These are phyloP conservation scores for Cocos nucifera DNA, from an alignment of 176 grass and related monocot genomes.

Conservation along the genomic window DNA sequence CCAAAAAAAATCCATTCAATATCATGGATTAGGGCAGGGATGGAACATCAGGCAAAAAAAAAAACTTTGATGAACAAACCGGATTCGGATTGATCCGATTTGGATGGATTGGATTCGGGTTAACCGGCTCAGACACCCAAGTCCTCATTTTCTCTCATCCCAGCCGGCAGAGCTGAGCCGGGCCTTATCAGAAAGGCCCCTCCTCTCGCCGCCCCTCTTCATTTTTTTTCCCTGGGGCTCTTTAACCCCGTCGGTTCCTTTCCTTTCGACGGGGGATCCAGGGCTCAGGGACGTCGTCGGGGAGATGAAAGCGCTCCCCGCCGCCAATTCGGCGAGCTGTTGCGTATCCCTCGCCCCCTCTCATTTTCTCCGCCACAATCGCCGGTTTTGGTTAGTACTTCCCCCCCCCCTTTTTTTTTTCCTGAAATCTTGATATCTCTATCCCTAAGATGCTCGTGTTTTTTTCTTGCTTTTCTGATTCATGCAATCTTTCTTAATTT, in stretches of 20 bases:
- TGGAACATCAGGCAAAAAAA: too few species aligned
- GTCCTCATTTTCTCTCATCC: too few species aligned
- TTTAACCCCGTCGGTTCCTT: background rate
- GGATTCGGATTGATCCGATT: too few species aligned
- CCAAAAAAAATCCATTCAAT: too few species aligned
- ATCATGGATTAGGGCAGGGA: too few species aligned
- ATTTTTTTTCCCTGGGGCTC: constrained; percentile 20
- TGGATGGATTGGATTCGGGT: too few species aligned
- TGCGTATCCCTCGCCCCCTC: constrained; percentile 11
- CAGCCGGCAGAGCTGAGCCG: too few species aligned
- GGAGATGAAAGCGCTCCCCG: constrained; percentile 50
- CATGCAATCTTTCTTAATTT: background rate
- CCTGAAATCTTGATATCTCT: background rate
- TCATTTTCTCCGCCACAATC: background rate
- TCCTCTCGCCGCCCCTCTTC: too few species aligned
- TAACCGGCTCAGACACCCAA: too few species aligned
- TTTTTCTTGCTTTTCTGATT: constrained; percentile 8
- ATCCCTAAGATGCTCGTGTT: background rate
- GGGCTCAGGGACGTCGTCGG: background rate
- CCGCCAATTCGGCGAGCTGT: constrained; percentile 37
- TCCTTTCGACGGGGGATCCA: too few species aligned
- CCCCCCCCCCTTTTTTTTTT: background rate
- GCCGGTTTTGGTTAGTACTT: background rate
- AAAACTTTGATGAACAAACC: too few species aligned
- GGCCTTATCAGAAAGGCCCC: too few species aligned